Conservation (phyloP, 768 basidiomycete genomes). For the Chlorophyllum brunneum region DNA sequence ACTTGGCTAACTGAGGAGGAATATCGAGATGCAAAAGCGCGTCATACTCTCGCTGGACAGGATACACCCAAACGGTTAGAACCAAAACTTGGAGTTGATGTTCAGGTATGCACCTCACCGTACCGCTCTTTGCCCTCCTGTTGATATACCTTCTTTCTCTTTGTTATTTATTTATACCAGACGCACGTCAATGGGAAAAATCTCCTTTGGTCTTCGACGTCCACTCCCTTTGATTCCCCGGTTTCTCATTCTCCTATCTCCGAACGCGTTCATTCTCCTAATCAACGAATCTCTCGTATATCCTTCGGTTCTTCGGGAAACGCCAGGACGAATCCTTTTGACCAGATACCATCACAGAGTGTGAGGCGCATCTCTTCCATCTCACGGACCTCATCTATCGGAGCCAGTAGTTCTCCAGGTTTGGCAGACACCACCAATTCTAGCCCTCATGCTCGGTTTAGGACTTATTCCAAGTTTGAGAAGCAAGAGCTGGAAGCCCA, state of each 20-base stretch:
- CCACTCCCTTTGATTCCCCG: slow-evolving; percentile 33
- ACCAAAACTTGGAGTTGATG: slow-evolving; percentile 36
- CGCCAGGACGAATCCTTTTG: slow-evolving; percentile 50
- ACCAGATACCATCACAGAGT: slow-evolving; percentile 22
- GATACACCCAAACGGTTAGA: slow-evolving; percentile 48
- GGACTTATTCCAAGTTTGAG: slow-evolving; percentile 67
- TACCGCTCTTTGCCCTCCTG: too few relatives aligned
- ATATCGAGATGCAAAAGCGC: slow-evolving; percentile 59
- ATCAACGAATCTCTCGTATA: slow-evolving; percentile 29
- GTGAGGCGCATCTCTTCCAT: slow-evolving; percentile 36
- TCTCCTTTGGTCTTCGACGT: slow-evolving; percentile 64
- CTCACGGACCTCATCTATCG: slow-evolving; percentile 31
- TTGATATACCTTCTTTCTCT: too few relatives aligned
- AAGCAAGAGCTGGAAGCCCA: slow-evolving; percentile 82
- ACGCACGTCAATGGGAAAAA: slow-evolving; percentile 47
- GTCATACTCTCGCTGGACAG: slow-evolving; percentile 66
- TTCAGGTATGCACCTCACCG: slow-evolving; percentile 27
- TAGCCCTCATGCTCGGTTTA: slow-evolving; percentile 21
- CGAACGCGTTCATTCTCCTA: slow-evolving; percentile 7
- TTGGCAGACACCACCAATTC: slow-evolving; percentile 56
- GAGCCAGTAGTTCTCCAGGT: slow-evolving; percentile 22
- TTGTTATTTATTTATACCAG: slow-evolving; percentile 4
- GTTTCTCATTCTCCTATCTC: slow-evolving; percentile 28
- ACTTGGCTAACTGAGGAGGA: slow-evolving; percentile 76
- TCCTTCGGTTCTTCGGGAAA: slow-evolving; percentile 41